A percentile compares a stretch with the other conserved stretches of the same genome.
Conservation (phyloP, 2,329 filamentous ascomycete species). For the Cercospora sp. region DNA sequence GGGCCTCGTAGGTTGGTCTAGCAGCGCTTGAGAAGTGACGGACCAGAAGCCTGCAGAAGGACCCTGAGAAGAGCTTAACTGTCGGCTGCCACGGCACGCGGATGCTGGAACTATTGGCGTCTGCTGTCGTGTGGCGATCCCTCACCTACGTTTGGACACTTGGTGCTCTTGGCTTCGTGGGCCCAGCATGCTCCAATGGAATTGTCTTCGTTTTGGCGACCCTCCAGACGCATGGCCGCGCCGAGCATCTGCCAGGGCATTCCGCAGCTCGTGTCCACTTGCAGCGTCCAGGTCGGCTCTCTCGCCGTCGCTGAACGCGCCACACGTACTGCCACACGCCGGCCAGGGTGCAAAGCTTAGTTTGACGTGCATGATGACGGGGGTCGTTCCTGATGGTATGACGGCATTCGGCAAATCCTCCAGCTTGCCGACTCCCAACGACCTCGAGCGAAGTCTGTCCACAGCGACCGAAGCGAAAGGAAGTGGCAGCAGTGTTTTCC, state of each 20-base stretch:
- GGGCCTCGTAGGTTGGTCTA: slow-evolving; percentile 14
- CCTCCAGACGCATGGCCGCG: background rate
- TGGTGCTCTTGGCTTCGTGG: slow-evolving; percentile 18
- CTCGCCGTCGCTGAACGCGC: background rate
- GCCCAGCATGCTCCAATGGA: background rate
- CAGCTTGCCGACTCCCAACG: slow-evolving; percentile 1
- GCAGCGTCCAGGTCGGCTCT: background rate
- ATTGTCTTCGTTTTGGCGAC: background rate
- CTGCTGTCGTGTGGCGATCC: slow-evolving; percentile 21
- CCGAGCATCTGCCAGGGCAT: slow-evolving; percentile 5
- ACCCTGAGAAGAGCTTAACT: slow-evolving; percentile 16
- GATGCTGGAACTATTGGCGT: slow-evolving; percentile 17
- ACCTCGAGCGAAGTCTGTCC: background rate
- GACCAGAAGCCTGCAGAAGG: slow-evolving; percentile 14
- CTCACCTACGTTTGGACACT: slow-evolving; percentile 10
- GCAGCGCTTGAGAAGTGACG: slow-evolving; percentile 1
- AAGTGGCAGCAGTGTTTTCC: background rate
- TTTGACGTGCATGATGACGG: slow-evolving; percentile 10
- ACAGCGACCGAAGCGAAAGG: background rate
- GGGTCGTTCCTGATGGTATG: background rate
- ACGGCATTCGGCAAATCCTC: slow-evolving; percentile 3
- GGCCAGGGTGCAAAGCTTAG: slow-evolving; percentile 12
- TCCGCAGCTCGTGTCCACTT: background rate
- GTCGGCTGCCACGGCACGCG: slow-evolving; percentile 27
- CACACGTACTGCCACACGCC: slow-evolving; percentile 8